A percentile compares a stretch with the other conserved stretches of the same genome.
These are phyloP conservation scores for Aureobasidium sp. DNA, from an alignment of 2,329 filamentous ascomycete species.

Conservation along the genomic window DNA sequence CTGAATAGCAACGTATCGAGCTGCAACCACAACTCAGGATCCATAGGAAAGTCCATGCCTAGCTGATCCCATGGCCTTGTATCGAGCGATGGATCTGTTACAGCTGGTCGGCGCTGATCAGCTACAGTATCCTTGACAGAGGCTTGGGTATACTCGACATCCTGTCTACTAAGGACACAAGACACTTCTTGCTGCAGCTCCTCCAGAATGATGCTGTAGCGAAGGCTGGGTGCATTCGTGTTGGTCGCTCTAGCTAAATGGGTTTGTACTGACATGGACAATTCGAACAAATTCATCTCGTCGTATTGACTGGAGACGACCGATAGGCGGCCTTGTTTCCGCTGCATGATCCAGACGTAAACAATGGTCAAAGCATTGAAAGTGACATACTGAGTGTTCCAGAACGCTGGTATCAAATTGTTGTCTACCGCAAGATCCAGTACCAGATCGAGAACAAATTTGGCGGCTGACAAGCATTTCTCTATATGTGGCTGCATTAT, in stretches of 20 bases:
- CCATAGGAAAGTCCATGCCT: background rate
- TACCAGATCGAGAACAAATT: constrained; percentile 6
- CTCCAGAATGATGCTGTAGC: constrained; percentile 15
- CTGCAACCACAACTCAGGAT: background rate
- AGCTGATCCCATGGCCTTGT: background rate
- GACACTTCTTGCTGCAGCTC: constrained; percentile 7
- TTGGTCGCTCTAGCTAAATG: constrained; percentile 9
- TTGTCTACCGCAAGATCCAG: background rate
- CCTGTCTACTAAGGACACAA: background rate
- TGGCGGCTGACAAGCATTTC: constrained; percentile 8
- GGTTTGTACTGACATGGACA: constrained; percentile 1
- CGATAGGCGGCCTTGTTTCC: background rate
- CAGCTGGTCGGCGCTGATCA: too few species aligned
- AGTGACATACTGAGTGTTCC: background rate
- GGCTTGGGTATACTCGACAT: background rate
- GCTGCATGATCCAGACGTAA: constrained; percentile 12
- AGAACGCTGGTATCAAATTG: constrained; percentile 11
- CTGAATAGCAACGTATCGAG: background rate
- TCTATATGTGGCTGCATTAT: background rate
- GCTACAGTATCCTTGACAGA: background rate
- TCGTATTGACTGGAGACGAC: background rate
- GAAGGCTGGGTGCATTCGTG: background rate
- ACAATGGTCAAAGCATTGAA: constrained; percentile 2
- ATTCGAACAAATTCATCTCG: background rate
- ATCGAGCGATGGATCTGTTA: background rate